These are phyloP conservation scores for Ananas comosus DNA, from an alignment of 176 grass and related monocot genomes.

Conservation along the genomic window DNA sequence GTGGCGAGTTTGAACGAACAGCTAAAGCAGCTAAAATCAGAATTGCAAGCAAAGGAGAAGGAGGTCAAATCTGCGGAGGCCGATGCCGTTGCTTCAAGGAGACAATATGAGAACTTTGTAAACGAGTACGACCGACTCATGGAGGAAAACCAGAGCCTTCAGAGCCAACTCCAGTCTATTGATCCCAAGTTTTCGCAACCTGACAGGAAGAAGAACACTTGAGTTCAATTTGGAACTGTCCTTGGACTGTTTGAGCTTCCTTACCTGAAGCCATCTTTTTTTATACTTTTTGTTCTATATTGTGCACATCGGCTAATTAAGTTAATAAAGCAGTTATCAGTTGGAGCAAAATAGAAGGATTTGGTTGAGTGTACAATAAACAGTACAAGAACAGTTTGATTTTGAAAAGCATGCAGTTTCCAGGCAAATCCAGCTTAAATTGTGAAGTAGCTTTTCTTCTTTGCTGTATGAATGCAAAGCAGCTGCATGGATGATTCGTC, in stretches of 20 bases:
- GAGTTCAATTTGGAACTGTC: background rate
- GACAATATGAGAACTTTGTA: slow-evolving; percentile 68
- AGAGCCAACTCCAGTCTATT: slow-evolving; percentile 44
- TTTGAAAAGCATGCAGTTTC: no score
- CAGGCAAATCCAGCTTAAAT: no score
- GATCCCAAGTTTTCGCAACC: slow-evolving; percentile 47
- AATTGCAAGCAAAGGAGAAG: slow-evolving; percentile 36
- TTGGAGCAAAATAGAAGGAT: no score
- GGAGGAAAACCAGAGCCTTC: slow-evolving; percentile 59
- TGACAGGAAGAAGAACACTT: slow-evolving; percentile 48
- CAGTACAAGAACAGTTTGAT: no score
- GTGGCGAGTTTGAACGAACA: slow-evolving; percentile 42
- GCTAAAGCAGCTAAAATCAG: slow-evolving; percentile 35
- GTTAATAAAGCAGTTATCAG: no score
- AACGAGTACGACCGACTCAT: slow-evolving; percentile 62
- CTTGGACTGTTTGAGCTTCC: background rate
- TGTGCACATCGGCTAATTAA: no score
- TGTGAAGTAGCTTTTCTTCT: no score
- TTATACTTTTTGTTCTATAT: background rate
- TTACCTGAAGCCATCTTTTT: background rate
- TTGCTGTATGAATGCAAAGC: no score
- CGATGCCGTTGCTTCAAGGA: slow-evolving; percentile 35
- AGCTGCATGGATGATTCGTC: no score
- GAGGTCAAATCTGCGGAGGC: slow-evolving; percentile 47
- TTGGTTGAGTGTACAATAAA: no score